Percentiles rank a stretch among this genome's conserved stretches.
phyloP scores from a whole-genome alignment of 2,329 filamentous ascomycete species.

The Huntiella savannae region DNA sequence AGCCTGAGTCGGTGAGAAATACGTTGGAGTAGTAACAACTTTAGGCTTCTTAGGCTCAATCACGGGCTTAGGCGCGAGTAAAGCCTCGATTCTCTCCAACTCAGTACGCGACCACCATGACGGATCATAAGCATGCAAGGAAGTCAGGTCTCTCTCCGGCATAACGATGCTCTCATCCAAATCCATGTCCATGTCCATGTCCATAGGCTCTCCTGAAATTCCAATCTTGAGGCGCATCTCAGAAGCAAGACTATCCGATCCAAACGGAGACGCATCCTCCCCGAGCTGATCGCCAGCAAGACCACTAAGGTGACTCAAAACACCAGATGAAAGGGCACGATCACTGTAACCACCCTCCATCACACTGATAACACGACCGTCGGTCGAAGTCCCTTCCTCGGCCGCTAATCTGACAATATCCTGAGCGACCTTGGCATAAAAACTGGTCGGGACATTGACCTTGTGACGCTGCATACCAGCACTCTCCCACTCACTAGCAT shows the following conservation, averaged over 20 bases:
- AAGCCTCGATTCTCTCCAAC: conserved; percentile 49
- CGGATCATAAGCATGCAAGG: conserved; percentile 36
- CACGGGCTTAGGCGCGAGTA: conserved; percentile 30
- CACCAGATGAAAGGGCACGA: conserved; percentile 68
- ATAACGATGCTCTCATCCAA: background rate
- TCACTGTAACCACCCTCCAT: conserved; percentile 94
- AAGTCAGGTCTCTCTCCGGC: conserved; percentile 14
- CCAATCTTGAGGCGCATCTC: conserved; percentile 39
- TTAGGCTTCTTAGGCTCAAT: conserved; percentile 33
- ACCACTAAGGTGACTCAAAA: conserved; percentile 77
- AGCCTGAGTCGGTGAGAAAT: conserved; percentile 72
- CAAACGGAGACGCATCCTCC: conserved; percentile 12
- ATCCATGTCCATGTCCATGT: background rate
- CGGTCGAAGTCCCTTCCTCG: conserved; percentile 57
- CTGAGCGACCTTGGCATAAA: conserved; percentile 77
- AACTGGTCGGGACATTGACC: conserved; percentile 89
- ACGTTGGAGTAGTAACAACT: conserved; percentile 43
- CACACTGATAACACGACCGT: conserved; percentile 79
- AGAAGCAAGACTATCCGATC: conserved; percentile 26
- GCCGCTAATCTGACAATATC: conserved; percentile 69
- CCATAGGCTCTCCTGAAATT: conserved; percentile 3
- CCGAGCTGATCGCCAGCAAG: conserved; percentile 38
- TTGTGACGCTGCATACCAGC: conserved; percentile 87
- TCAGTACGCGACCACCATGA: conserved; percentile 51
- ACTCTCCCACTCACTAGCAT: conserved; percentile 89